Evolutionary conservation across 2,329 filamentous ascomycete genomes (phyloP), one percentile per base, ranked within the genome.

Genomic region (Fusarium annulatum): DNA sequence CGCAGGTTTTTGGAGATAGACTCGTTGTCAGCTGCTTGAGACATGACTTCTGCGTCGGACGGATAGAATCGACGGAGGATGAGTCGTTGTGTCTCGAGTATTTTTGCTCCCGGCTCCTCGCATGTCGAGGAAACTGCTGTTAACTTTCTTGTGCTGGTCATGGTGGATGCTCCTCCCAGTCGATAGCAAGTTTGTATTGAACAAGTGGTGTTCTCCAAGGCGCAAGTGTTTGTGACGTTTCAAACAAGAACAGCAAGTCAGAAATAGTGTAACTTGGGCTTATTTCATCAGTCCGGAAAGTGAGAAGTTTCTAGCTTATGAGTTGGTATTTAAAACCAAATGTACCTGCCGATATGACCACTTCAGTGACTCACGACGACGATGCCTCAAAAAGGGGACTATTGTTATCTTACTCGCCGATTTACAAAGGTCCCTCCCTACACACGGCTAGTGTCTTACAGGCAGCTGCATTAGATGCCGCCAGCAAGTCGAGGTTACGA

Each of bases 31-130:
- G 79, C 85, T 2, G 78, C 80, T 7, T 61, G 61, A 9, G 82
- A 73, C 39, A 85, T 55, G 26, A 77, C 68, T 8, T 77, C 68
- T 9, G 83, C 84, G 71, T 89, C 87, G 4, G 79, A 76, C 9
- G 64, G 67, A 33, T 77, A 69, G 65, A 80, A 84, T 36, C 83
- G 83, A 11, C 87, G 85, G 61, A 88, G 78, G 61, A 84, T 77
- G 74, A 82, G 76, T 12, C 81, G 73, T 23, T 79, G 73, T 1
- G 81, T 82, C 64, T 81, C 79, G 12, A 82, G 36, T 19, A 82
- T 71, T 33, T 80, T 30, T 16, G 80, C 77, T 19, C 80, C 80
- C 2, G 74, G 76, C 28, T 78, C 78, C 30, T 72, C 61, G 63
- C 72, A 78, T 5, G 77, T 79, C 41, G 76, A 77, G 15, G 62